phyloP scores from a whole-genome alignment of 768 basidiomycete species.

The Rhodosporidiobolus odoratus region DNA sequence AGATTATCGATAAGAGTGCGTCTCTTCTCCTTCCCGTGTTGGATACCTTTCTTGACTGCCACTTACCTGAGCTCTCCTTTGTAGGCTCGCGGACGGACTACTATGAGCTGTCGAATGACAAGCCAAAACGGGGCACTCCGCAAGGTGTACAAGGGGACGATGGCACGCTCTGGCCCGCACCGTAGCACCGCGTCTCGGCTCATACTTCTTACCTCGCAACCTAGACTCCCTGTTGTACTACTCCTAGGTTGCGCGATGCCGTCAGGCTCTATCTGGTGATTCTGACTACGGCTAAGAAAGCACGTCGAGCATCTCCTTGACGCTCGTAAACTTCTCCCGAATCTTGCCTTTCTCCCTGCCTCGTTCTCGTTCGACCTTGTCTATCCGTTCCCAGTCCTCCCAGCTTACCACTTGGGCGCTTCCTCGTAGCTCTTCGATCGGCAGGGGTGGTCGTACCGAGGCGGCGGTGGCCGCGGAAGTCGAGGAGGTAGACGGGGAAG shows the following conservation, averaged over 20 bases:
- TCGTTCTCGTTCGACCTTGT: conserved; percentile 63
- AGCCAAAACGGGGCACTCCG: conserved; percentile 12
- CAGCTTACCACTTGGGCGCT: conserved; percentile 57
- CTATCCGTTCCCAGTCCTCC: conserved; percentile 67
- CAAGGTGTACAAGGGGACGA: conserved; percentile 14
- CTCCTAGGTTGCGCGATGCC: not conserved
- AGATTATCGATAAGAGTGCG: conserved; percentile 36
- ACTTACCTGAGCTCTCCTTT: not conserved
- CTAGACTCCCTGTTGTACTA: not conserved
- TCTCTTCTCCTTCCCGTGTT: not conserved
- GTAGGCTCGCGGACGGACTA: conserved; percentile 34
- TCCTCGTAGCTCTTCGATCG: conserved; percentile 50
- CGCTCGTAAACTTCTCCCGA: conserved; percentile 49
- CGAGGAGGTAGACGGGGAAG: conserved; percentile 30
- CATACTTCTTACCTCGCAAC: not conserved
- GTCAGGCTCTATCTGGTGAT: not conserved
- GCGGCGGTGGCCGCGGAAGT: conserved; percentile 32
- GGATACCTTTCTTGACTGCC: not conserved
- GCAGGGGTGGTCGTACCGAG: conserved; percentile 33
- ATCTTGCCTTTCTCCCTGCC: conserved; percentile 51
- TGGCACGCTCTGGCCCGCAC: conserved; percentile 35
- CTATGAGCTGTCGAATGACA: conserved; percentile 23
- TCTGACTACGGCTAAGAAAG: not conserved
- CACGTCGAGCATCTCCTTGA: conserved; percentile 48
- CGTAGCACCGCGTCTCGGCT: conserved; percentile 1